Conservation (phyloP, 1,139 yeast genomes). For the Citeromyces hawaiiensis region DNA sequence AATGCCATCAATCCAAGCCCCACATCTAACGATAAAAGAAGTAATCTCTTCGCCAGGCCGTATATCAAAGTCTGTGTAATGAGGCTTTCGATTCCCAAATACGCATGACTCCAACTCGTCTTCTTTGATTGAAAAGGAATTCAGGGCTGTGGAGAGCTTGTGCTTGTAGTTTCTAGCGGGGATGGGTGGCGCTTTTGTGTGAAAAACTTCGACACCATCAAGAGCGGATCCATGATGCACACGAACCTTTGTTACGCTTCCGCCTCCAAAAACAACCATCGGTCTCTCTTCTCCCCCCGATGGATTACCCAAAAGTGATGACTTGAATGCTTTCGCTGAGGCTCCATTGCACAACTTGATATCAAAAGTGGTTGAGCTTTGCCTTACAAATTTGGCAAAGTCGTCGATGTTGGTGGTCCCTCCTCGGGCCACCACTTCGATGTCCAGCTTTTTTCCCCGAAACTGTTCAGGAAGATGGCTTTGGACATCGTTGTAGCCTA, state of each 20-base stretch:
- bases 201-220: conserved; percentile 50
- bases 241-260: conserved; percentile 31
- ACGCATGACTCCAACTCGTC: conserved; percentile 9
- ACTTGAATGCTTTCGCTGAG: conserved; percentile 28
- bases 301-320: conserved; percentile 26
- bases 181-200: conserved; percentile 21
- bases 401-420: conserved; percentile 23
- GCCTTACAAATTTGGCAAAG: conserved; percentile 21
- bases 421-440: conserved; percentile 36
- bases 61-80: conserved; percentile 43
- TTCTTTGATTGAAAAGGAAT: conserved; percentile 9
- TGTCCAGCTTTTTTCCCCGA: conserved; percentile 25
- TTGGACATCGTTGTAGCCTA: conserved; percentile 35
- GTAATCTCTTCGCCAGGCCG: conserved; percentile 42
- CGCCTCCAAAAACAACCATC: conserved; percentile 11
- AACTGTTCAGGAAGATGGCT: conserved; percentile 24
- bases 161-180: conserved; percentile 34
- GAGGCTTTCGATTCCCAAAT: conserved; percentile 52
- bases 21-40: conserved; percentile 55
- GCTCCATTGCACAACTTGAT: conserved; percentile 5
- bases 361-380: conserved; percentile 7
- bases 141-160: conserved; percentile 13
- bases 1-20: conserved; percentile 84
- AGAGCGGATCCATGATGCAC: conserved; percentile 63
- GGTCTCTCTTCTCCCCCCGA: conserved; percentile 13